Conservation (phyloP, 192 early-diverging fungal species). For the Coemansia nantahalensis region DNA sequence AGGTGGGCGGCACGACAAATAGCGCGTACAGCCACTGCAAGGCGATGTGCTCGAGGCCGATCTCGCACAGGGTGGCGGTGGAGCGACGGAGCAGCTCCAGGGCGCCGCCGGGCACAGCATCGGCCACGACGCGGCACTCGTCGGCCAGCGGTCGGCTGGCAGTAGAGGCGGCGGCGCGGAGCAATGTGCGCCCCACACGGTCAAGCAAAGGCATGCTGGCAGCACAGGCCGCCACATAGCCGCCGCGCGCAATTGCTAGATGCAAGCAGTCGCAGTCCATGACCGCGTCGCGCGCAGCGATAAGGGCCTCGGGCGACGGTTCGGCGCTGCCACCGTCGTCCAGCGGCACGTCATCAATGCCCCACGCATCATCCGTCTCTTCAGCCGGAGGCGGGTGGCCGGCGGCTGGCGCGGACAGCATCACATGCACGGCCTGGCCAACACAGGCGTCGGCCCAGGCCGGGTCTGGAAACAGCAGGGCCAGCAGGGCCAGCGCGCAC, state of each 20-base stretch:
- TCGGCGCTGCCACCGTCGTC: constrained; percentile 1
- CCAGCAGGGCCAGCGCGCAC: constrained; percentile 5
- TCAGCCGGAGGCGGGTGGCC: background rate
- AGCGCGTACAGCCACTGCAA: constrained; percentile 26
- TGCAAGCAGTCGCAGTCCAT: constrained; percentile 17
- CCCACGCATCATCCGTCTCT: constrained; percentile 24
- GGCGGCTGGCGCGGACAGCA: background rate
- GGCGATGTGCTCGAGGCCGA: constrained; percentile 17
- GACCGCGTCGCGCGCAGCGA: constrained; percentile 6
- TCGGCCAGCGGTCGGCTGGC: background rate
- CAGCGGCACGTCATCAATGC: constrained; percentile 24
- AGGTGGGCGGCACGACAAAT: constrained; percentile 9
- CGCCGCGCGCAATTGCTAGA: constrained; percentile 14
- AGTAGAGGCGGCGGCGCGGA: background rate
- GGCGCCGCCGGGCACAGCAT: background rate
- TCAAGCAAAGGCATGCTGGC: constrained; percentile 16
- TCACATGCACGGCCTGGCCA: constrained; percentile 16
- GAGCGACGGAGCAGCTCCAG: constrained; percentile 25
- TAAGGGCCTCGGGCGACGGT: background rate
- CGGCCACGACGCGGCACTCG: constrained; percentile 1
- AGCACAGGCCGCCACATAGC: constrained; percentile 21
- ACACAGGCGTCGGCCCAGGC: constrained; percentile 18
- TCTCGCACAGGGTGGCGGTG: constrained; percentile 9
- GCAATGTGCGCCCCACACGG: constrained; percentile 5
- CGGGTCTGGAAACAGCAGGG: background rate